phyloP scores from a whole-genome alignment of 371 early-diverging fungal genomes.

The Cokeromyces recurvatus region DNA sequence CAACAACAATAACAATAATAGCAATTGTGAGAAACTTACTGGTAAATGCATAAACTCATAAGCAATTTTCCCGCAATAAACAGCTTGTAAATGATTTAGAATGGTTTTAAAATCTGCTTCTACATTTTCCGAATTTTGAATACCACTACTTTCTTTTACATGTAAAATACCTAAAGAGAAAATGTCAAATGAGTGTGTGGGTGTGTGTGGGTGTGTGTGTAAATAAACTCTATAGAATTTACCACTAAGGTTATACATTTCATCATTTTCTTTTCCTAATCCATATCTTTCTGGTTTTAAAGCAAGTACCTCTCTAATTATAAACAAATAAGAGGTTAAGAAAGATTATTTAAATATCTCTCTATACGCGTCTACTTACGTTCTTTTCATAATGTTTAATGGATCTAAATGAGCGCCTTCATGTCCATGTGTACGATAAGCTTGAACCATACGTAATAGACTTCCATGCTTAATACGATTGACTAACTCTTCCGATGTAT shows the following conservation, averaged over 20 bases:
- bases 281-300: constrained; percentile 84
- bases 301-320: constrained; percentile 56
- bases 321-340: too few relatives aligned
- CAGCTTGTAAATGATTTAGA: constrained; percentile 62
- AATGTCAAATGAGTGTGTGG: too few relatives aligned
- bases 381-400: constrained; percentile 64
- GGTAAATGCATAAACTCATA: constrained; percentile 94
- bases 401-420: constrained; percentile 86
- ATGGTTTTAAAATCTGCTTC: constrained; percentile 69
- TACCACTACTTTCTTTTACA: constrained; percentile 58
- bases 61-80: constrained; percentile 86
- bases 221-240: too few relatives aligned
- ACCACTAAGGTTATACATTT: constrained; percentile 27
- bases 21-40: constrained; percentile 41
- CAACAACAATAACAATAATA: too few relatives aligned
- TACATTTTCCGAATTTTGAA: constrained; percentile 24
- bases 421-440: constrained; percentile 86
- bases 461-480: constrained; percentile 83
- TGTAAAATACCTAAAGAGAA: constrained; percentile 85
- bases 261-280: constrained; percentile 22
- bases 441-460: constrained; percentile 79
- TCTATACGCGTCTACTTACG: constrained; percentile 46
- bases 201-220: too few relatives aligned
- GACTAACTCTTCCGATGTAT: constrained; percentile 65
- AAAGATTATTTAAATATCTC: too few relatives aligned